Conservation (phyloP, 75 land plant species). For the Pseudotsuga menziesii region DNA sequence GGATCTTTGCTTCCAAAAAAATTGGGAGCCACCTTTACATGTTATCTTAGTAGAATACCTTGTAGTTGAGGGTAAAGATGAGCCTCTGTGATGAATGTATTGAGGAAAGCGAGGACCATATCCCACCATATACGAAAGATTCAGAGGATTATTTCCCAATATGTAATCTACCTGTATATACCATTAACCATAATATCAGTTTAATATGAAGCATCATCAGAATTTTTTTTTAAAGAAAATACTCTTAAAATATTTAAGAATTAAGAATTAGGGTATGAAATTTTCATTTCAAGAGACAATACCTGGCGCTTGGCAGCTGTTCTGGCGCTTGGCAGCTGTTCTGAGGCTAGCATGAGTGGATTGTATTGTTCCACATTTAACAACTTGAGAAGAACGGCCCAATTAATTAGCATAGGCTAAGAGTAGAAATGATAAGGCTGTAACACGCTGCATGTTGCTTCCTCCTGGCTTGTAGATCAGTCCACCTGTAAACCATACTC, state of each 20-base stretch:
- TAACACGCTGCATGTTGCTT: conserved; percentile 92
- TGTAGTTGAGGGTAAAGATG: conserved; percentile 41
- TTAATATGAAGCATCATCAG: not conserved
- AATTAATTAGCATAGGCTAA: conserved; percentile 72
- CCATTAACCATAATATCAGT: not conserved
- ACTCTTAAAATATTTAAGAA: too few relatives aligned
- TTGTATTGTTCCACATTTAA: conserved; percentile 48
- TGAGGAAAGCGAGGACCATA: conserved; percentile 46
- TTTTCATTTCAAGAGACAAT: too few relatives aligned
- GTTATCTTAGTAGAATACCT: conserved; percentile 18
- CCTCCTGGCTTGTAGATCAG: conserved; percentile 61
- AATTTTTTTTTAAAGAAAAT: not conserved
- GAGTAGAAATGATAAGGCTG: conserved; percentile 73
- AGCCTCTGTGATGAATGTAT: conserved; percentile 58
- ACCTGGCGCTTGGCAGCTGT: conserved; percentile 70
- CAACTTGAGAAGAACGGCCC: conserved; percentile 40
- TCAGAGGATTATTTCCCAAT: conserved; percentile 57
- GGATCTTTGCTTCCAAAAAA: conserved; percentile 17
- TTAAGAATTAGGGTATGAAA: too few relatives aligned
- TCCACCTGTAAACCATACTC: conserved; percentile 51
- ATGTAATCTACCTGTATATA: conserved; percentile 62
- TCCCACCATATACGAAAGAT: conserved; percentile 76
- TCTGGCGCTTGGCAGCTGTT: conserved; percentile 43
- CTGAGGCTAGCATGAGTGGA: conserved; percentile 39
- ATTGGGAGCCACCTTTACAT: conserved; percentile 37